Evolutionary conservation across 345 rosid genomes (phyloP), one percentile per base, ranked within the genome.

Genomic region (Salix exigua): DNA sequence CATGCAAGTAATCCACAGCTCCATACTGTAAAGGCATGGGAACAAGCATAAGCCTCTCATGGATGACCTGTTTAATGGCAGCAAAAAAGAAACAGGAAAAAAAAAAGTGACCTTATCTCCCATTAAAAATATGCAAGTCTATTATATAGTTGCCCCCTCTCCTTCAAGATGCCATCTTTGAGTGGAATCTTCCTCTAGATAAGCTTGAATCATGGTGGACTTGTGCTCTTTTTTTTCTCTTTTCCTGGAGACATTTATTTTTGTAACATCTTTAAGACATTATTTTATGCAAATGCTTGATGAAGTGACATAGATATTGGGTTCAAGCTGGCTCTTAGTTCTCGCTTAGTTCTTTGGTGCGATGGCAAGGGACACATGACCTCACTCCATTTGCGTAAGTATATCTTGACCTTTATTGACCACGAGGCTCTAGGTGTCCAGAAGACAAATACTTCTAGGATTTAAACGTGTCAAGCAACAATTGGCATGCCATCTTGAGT

Each of bases 11-110:
- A 48, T 40, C 55, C 25, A 26, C 17, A 31, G 67, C 23, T 50
- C 66, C 76, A 51, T 70, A 50, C 84, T 85, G 86, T 83, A 78
- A 83, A 77, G 85, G 75, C 74, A 81, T 65, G 78, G 74, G 66
- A 65, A 42, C 11, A 53, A 19, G 74, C 80, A 80, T 66, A 70
- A 74, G 68, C 31, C 50, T 73, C 82, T 38, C 87, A 77, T 82
- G 87, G 78, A 69, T 77, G 31, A 66, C 9, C 66, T 62, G 2
- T 63, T 40, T 40, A 11, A 65, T 75, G 66, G 23, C 73, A 75
- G 48, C 62, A 71, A 72, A 6, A 3, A 68, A 71, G 19, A 19
- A 17, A 42, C 35, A 84, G 30, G 5, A 31, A 31, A 31, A 31
- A 4, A 60, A 55, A 63, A 31, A 6, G 6, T 9, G 26, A 60